Percentiles rank a stretch among this genome's conserved stretches.
Conservation (phyloP, 2,329 filamentous ascomycete genomes). For the Alternaria solani region DNA sequence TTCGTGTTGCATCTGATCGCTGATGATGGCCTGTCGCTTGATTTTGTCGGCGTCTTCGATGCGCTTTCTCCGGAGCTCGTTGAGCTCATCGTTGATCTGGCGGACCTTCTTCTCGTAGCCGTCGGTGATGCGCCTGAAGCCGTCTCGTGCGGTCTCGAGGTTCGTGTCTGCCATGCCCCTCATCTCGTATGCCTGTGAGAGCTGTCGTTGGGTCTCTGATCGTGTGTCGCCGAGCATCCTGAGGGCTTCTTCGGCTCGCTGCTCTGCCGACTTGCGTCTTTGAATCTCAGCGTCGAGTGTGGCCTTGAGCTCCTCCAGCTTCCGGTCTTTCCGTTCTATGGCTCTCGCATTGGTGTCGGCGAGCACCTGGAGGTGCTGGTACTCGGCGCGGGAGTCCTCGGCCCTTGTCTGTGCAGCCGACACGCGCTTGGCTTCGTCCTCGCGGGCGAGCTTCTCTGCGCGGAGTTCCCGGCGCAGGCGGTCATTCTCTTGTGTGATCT, state of each 20-base stretch:
- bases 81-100: conserved; percentile 62
- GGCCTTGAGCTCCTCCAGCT: conserved; percentile 72
- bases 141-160: conserved; percentile 72
- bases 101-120: conserved; percentile 52
- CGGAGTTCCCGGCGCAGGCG: conserved; percentile 72
- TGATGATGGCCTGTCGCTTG: conserved; percentile 69
- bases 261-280: conserved; percentile 66
- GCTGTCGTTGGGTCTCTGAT: conserved; percentile 66
- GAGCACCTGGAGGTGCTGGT: conserved; percentile 73
- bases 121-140: conserved; percentile 73
- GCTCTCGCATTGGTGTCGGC: conserved; percentile 75
- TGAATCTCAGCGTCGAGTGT: conserved; percentile 71
- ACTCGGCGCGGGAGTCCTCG: conserved; percentile 71
- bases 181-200: conserved; percentile 64
- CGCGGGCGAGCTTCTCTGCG: conserved; percentile 59
- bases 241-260: conserved; percentile 68
- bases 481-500: conserved; percentile 82
- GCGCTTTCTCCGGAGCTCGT: conserved; percentile 40
- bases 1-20: conserved; percentile 76
- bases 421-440: conserved; percentile 74
- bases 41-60: conserved; percentile 46
- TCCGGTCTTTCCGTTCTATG: conserved; percentile 75
- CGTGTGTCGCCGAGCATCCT: conserved; percentile 69
- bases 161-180: conserved; percentile 65
- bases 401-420: conserved; percentile 75